phyloP scores from a whole-genome alignment of 2,329 filamentous ascomycete genomes.

The Sporothrix inflata region DNA sequence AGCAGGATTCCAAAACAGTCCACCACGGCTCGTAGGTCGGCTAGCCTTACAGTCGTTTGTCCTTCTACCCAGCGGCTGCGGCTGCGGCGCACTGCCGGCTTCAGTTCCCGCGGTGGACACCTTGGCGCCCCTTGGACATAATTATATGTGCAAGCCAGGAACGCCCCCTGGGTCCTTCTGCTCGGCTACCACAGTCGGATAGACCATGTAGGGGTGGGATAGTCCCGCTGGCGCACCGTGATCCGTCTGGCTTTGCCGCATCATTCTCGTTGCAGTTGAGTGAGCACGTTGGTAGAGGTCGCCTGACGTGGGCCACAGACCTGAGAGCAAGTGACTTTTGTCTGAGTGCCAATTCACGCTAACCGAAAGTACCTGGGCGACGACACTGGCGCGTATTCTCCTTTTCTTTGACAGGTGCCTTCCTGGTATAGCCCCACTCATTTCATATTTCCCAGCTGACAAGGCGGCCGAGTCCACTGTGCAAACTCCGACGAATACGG shows the following conservation, averaged over 20 bases:
- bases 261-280: background rate
- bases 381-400: background rate
- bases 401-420: background rate
- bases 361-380: background rate
- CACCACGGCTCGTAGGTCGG: background rate
- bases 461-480: too few relatives aligned
- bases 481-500: too few relatives aligned
- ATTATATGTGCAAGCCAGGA: background rate
- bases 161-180: background rate
- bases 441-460: background rate
- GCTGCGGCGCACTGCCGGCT: background rate
- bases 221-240: background rate
- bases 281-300: background rate
- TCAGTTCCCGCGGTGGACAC: background rate
- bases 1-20: background rate
- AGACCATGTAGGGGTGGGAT: background rate
- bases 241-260: conserved; percentile 11
- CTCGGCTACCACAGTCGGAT: conserved; percentile 11
- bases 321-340: background rate
- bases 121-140: conserved; percentile 1
- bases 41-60: background rate
- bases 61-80: background rate
- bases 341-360: background rate
- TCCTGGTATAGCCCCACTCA: background rate
- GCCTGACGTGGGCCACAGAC: background rate